Evolutionary conservation across 2,329 filamentous ascomycete genomes (phyloP).

Genomic region (Xylaria multiplex): DNA sequence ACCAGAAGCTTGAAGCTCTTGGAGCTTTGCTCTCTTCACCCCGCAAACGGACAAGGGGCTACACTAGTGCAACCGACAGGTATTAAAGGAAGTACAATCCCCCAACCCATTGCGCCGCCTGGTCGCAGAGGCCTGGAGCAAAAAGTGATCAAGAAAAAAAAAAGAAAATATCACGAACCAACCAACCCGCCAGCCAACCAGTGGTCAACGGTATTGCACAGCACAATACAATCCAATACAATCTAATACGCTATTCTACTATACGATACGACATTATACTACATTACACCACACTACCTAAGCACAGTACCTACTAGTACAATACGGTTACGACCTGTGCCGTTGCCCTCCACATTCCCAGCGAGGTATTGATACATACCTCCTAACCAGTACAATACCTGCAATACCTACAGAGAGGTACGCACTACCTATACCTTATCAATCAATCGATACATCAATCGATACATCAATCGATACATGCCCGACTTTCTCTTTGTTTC

Average conservation of each 20-base stretch:
- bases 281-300: too few species aligned
- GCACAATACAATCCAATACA: too few species aligned
- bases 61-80: slow-evolving; percentile 43
- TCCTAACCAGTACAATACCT: too few species aligned
- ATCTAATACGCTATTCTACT: too few species aligned
- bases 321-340: background rate
- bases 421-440: background rate
- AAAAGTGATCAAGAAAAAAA: slow-evolving; percentile 11
- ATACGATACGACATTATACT: too few species aligned
- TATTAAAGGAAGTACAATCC: slow-evolving; percentile 51
- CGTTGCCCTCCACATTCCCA: background rate
- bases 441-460: too few species aligned
- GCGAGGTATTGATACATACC: too few species aligned
- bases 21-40: slow-evolving; percentile 36
- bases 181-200: too few species aligned
- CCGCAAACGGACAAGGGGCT: slow-evolving; percentile 47
- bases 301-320: background rate
- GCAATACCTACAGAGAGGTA: too few species aligned
- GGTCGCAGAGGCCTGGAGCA: slow-evolving; percentile 31
- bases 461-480: too few species aligned
- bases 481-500: too few species aligned
- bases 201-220: too few species aligned
- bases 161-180: slow-evolving; percentile 1
- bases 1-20: slow-evolving; percentile 8
- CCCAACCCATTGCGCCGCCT: slow-evolving; percentile 45